A percentile compares a stretch with the other conserved stretches of the same genome.
Conservation (phyloP, 116 monocot species). For the Zostera marina region DNA sequence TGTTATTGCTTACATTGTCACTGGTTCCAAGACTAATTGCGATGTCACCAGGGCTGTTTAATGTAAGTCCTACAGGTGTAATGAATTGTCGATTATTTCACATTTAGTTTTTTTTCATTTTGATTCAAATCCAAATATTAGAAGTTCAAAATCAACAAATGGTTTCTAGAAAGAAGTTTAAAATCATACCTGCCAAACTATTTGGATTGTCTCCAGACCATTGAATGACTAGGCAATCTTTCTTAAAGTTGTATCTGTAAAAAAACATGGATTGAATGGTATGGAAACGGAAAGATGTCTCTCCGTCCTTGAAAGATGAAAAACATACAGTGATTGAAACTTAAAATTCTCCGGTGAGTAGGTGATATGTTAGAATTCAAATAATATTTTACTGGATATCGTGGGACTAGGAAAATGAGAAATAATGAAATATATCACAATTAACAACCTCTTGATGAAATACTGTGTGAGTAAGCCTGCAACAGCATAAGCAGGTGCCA, state of each 20-base stretch:
- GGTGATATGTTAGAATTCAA: background rate
- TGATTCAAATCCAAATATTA: too few relatives aligned
- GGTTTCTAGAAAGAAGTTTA: background rate
- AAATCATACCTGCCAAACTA: constrained; percentile 70
- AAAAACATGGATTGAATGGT: background rate
- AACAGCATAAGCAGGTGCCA: constrained; percentile 74
- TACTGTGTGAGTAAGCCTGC: constrained; percentile 74
- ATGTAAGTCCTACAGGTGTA: constrained; percentile 45
- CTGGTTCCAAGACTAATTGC: constrained; percentile 97
- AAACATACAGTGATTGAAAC: background rate
- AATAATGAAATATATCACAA: background rate
- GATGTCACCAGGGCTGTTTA: constrained; percentile 82
- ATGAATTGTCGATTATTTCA: background rate
- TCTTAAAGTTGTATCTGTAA: constrained; percentile 57
- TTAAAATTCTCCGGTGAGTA: background rate
- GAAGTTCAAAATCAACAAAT: background rate
- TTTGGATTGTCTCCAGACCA: constrained; percentile 99
- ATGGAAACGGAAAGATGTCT: background rate
- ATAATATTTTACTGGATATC: background rate
- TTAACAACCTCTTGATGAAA: constrained; percentile 54
- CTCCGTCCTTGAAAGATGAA: background rate
- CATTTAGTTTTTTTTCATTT: too few relatives aligned
- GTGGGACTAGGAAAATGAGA: background rate
- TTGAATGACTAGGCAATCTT: constrained; percentile 60
- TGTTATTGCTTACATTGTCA: constrained; percentile 51